A percentile compares a stretch with the other conserved stretches of the same genome.
Conservation (phyloP, 2,329 filamentous ascomycete species). For the Colletotrichum sp. region DNA sequence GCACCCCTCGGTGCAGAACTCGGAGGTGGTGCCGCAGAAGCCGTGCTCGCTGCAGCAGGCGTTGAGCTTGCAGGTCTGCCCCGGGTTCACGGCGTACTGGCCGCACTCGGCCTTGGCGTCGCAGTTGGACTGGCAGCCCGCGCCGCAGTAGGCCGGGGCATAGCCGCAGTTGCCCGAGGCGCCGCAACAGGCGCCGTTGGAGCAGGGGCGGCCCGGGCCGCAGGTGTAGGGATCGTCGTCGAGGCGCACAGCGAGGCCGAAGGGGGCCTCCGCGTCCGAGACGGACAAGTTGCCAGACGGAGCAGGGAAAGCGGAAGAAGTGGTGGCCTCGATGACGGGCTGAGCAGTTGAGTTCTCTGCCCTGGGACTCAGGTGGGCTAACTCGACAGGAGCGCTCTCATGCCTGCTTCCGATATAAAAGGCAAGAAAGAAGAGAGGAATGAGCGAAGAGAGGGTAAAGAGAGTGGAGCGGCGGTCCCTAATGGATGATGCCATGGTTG, state of each 20-base stretch:
- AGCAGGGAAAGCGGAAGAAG: too few relatives aligned
- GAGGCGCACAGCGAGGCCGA: background rate
- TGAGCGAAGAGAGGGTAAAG: too few relatives aligned
- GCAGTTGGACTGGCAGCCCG: conserved; percentile 28
- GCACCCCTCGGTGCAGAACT: conserved; percentile 11
- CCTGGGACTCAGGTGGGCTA: too few relatives aligned
- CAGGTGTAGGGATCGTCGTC: background rate
- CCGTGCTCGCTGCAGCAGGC: conserved; percentile 38
- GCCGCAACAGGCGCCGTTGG: background rate
- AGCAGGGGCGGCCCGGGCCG: background rate
- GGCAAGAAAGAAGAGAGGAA: too few relatives aligned
- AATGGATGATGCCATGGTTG: too few relatives aligned
- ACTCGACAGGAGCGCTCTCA: too few relatives aligned
- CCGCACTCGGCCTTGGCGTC: conserved; percentile 30
- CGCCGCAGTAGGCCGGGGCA: conserved; percentile 28
- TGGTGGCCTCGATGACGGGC: too few relatives aligned
- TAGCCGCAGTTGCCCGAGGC: conserved; percentile 22
- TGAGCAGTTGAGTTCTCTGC: too few relatives aligned
- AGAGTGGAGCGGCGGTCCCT: too few relatives aligned
- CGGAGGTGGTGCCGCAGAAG: conserved; percentile 34
- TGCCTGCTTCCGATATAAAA: too few relatives aligned
- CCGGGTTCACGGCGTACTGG: conserved; percentile 30
- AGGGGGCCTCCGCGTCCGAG: too few relatives aligned
- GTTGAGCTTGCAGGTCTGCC: conserved; percentile 37
- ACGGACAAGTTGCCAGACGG: too few relatives aligned